Evolutionary conservation across 148 eudicot genomes (phyloP).

Genomic region (Amaranthus hypochondriacus): DNA sequence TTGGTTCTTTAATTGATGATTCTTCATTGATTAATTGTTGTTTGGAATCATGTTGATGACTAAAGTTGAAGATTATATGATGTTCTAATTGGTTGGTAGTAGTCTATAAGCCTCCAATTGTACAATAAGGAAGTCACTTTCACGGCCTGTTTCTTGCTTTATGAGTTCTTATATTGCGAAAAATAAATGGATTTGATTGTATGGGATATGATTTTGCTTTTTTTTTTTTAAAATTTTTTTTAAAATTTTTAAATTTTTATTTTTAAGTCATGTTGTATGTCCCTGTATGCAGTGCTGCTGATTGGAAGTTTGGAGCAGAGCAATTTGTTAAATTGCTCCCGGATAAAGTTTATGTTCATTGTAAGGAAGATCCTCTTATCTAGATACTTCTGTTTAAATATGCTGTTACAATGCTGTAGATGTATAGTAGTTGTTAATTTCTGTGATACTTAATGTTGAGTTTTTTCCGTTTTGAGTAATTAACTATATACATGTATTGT

Average conservation of each 20-base stretch:
- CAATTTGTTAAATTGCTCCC: conserved; percentile 74
- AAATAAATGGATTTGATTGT: background rate
- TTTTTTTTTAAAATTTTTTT: background rate
- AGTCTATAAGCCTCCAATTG: background rate
- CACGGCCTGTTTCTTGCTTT: background rate
- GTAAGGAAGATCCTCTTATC: conserved; percentile 41
- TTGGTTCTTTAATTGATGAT: conserved; percentile 3
- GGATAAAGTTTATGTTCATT: conserved; percentile 86
- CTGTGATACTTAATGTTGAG: background rate
- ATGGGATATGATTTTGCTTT: background rate
- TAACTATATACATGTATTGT: background rate
- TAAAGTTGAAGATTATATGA: background rate
- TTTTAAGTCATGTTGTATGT: conserved; percentile 1
- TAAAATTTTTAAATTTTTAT: no score
- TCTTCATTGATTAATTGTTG: background rate
- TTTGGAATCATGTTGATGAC: background rate
- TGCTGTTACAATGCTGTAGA: background rate
- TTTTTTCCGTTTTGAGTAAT: no score
- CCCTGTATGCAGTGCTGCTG: conserved; percentile 51
- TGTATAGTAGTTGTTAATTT: background rate
- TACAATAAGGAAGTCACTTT: background rate
- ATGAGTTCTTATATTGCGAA: background rate
- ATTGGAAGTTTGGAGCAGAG: conserved; percentile 94
- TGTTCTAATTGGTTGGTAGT: background rate
- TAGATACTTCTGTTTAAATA: background rate